A percentile compares a stretch with the other conserved stretches of the same genome.
phyloP scores from a whole-genome alignment of 805 yeast genomes.

The Wickerhamiella hasegawae region DNA sequence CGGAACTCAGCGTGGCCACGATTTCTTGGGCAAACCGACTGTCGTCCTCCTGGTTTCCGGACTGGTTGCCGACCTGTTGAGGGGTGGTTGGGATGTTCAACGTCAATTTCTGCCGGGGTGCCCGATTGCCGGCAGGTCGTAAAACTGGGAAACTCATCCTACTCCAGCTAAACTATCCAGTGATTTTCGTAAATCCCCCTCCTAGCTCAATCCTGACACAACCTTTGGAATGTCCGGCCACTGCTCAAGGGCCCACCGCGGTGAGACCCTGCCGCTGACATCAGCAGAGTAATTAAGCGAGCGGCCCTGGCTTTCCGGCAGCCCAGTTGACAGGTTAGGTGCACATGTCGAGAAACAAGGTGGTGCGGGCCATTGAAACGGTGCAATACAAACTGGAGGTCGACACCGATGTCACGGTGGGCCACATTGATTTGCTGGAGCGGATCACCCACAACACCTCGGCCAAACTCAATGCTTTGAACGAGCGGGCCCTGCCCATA shows the following conservation, averaged over 20 bases:
- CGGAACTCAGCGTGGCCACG: neutral
- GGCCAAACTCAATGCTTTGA: conserved; percentile 1
- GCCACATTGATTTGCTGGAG: conserved; percentile 5
- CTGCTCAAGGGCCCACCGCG: too few relatives aligned
- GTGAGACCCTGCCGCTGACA: too few relatives aligned
- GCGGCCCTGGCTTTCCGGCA: too few relatives aligned
- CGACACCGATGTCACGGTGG: conserved; percentile 3
- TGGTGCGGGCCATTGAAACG: conserved; percentile 1
- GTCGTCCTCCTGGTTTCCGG: neutral
- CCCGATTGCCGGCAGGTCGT: conserved; percentile 13
- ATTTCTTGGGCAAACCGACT: neutral
- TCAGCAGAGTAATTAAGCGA: too few relatives aligned
- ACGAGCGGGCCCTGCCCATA: too few relatives aligned
- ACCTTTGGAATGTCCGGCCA: too few relatives aligned
- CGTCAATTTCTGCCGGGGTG: conserved; percentile 10
- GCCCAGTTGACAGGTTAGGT: too few relatives aligned
- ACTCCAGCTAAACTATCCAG: too few relatives aligned
- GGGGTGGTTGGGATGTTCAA: conserved; percentile 8
- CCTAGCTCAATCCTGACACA: too few relatives aligned
- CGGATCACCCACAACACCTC: conserved; percentile 3
- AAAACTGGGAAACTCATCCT: conserved; percentile 9
- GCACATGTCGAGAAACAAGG: neutral
- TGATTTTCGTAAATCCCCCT: too few relatives aligned
- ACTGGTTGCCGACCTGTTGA: neutral
- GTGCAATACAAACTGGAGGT: conserved; percentile 4